A percentile compares a stretch with the other conserved stretches of the same genome.
phyloP scores from a whole-genome alignment of 306 rosid genomes.

The Ceratonia siliqua region DNA sequence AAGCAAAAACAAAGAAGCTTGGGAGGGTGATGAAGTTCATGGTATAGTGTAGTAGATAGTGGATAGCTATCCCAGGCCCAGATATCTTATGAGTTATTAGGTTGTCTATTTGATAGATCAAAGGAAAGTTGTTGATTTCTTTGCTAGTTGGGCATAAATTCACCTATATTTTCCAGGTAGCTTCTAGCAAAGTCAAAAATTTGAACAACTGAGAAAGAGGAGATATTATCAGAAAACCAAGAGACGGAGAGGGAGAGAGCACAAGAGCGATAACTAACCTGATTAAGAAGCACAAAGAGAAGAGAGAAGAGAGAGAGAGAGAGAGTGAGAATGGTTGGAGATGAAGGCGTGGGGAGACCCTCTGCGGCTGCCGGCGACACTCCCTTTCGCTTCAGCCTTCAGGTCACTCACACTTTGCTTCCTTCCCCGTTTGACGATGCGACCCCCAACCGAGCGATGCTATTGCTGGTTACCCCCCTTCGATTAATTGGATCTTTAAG shows the following conservation, averaged over 20 bases:
- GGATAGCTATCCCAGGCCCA: no score
- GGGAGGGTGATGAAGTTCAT: no score
- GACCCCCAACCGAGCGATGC: no score
- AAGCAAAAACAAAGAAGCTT: no score
- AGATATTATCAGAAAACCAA: background rate
- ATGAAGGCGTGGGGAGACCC: background rate
- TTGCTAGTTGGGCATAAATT: background rate
- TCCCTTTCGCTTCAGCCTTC: background rate
- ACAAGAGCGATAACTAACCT: background rate
- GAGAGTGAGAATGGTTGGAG: background rate
- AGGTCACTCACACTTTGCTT: background rate
- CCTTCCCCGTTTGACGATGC: background rate
- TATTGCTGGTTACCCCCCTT: no score
- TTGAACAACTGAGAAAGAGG: background rate
- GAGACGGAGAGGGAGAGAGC: background rate
- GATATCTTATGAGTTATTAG: no score
- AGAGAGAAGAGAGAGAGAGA: background rate
- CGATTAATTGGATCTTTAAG: no score
- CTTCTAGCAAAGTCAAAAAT: background rate
- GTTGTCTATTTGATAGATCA: no score
- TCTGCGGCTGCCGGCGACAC: background rate
- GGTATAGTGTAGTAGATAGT: no score
- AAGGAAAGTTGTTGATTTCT: background rate
- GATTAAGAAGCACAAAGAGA: background rate
- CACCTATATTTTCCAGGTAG: background rate